Evolutionary conservation across 257 asterid species (phyloP).

Genomic region (Solanum phureja): DNA sequence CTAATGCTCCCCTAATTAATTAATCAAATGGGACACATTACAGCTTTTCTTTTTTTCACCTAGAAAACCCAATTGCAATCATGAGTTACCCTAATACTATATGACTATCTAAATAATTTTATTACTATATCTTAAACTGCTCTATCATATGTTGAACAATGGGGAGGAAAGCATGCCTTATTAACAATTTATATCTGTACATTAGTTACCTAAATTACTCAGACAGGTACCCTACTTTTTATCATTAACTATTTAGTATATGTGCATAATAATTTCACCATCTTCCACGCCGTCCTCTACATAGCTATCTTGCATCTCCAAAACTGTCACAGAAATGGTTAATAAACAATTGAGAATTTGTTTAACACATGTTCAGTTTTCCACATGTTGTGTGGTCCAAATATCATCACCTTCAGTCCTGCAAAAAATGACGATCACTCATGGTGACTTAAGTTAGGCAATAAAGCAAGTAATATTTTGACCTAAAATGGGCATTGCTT

Average conservation of each 20-base stretch:
- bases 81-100: not conserved
- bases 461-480: not conserved
- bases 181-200: not conserved
- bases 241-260: not conserved
- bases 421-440: not conserved
- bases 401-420: not conserved
- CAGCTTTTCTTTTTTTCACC: not conserved
- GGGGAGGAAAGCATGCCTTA: not conserved
- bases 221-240: not conserved
- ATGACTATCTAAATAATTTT: not conserved
- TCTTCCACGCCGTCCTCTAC: not conserved
- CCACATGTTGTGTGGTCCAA: not conserved
- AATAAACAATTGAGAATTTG: not conserved
- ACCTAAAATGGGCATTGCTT: not conserved
- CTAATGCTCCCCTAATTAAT: not conserved
- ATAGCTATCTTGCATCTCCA: not conserved
- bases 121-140: not conserved
- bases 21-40: not conserved
- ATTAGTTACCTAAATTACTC: not conserved
- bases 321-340: not conserved
- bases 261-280: not conserved
- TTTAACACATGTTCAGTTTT: not conserved
- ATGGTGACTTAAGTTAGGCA: not conserved
- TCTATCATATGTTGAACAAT: not conserved
- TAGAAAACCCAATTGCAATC: not conserved